phyloP scores from a whole-genome alignment of 345 rosid species.

The Moringa oleifera region DNA sequence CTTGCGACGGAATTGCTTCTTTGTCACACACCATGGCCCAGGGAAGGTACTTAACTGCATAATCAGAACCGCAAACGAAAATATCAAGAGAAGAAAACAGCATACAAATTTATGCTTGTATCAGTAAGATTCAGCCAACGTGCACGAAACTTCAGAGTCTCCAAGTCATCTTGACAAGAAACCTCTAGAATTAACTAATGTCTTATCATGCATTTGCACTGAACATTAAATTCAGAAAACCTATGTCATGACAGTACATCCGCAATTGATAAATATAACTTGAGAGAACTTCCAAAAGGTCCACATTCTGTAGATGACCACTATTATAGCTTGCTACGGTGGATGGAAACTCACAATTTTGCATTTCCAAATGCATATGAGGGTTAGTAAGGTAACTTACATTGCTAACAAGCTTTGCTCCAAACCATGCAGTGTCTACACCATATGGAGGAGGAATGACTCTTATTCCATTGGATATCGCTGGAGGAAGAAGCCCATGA shows the following conservation, averaged over 20 bases:
- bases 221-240: neutral
- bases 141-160: too few relatives aligned
- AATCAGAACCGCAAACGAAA: neutral
- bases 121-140: neutral
- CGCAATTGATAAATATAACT: neutral
- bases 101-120: neutral
- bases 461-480: conserved; percentile 51
- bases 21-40: conserved; percentile 72
- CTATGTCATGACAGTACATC: neutral
- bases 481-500: conserved; percentile 44
- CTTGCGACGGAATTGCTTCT: conserved; percentile 62
- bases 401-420: conserved; percentile 77
- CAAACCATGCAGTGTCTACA: conserved; percentile 83
- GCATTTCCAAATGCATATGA: neutral
- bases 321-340: neutral
- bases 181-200: too few relatives aligned
- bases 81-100: too few relatives aligned
- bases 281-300: neutral
- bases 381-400: conserved; percentile 38
- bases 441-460: conserved; percentile 70
- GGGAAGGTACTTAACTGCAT: conserved; percentile 80
- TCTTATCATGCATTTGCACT: too few relatives aligned
- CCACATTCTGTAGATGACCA: neutral
- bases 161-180: too few relatives aligned
- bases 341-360: neutral